Evolutionary conservation across 495 filamentous ascomycete genomes (phyloP).

Genomic region (Aspergillus leporis): DNA sequence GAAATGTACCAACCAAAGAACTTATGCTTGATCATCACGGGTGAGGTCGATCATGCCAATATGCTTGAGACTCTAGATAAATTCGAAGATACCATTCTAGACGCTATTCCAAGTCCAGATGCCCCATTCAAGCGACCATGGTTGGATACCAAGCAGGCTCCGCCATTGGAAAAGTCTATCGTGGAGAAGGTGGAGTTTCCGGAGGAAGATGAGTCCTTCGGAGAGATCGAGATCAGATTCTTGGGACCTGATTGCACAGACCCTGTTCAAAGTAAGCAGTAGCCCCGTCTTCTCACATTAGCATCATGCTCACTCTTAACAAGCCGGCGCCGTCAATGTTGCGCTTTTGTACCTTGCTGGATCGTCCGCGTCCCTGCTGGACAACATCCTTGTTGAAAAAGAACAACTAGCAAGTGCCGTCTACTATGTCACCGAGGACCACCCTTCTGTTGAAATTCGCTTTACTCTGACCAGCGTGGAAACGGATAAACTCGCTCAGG

Average conservation of each 20-base stretch:
- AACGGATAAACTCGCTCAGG: constrained; percentile 78
- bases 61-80: constrained; percentile 78
- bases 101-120: constrained; percentile 71
- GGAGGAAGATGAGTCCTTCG: constrained; percentile 91
- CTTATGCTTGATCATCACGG: constrained; percentile 83
- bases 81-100: constrained; percentile 84
- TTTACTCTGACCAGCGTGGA: constrained; percentile 82
- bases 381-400: constrained; percentile 90
- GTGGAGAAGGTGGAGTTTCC: constrained; percentile 86
- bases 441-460: constrained; percentile 80
- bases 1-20: constrained; percentile 99
- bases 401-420: constrained; percentile 88
- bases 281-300: neutral
- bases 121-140: constrained; percentile 85
- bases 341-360: constrained; percentile 83
- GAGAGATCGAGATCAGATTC: constrained; percentile 80
- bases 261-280: constrained; percentile 47
- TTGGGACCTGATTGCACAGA: constrained; percentile 81
- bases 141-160: constrained; percentile 80
- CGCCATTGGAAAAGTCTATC: constrained; percentile 64
- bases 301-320: constrained; percentile 18
- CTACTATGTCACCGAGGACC: constrained; percentile 68
- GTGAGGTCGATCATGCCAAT: constrained; percentile 81
- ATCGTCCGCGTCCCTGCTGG: constrained; percentile 87
- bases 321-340: constrained; percentile 70